Evolutionary conservation across 2,329 filamentous ascomycete species (phyloP), one percentile per base, ranked within the genome.

Genomic region (Periconia macrospinosa): DNA sequence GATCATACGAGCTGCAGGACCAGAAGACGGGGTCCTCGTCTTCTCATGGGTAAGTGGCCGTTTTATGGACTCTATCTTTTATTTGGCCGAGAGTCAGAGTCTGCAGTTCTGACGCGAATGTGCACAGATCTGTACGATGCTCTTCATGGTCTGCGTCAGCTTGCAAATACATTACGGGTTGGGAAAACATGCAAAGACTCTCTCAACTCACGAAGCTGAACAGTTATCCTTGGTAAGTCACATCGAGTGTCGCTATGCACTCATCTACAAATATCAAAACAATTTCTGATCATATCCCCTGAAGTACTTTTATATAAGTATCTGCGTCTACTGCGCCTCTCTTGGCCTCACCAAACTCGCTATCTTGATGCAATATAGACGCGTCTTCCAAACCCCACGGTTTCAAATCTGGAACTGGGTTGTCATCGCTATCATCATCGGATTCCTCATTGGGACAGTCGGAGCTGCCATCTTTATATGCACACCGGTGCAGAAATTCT

Each of bases 301-400:
- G 15, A 18, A 58, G 55, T 46, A 47, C 40, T 27, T 56, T 11
- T 60, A 55, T 47, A 35, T 60, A 23, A 48, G 42, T 23, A 52
- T 58, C 27, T 45, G 18, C n/a, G 51, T 47, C 3, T 60, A 60
- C 45, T 50, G 50, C 40, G 50, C 55, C 13, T 59, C 62, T 6
- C 47, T 65, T 15, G 57, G 57, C n/a, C 49, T 66, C 15, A 64
- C 65, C 19, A 74, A 74, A 55, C 58, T 68, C 45, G 70, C 69
- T 1, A 72, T 74, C 35, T 50, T 74, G 14, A 49, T 70, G 30
- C 70, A 72, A 49, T 74, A 73, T 49, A 52, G 67, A 6, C 67
- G 69, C 35, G 66, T 74, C 47, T 74, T 74, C 41, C 58, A 65
- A 6, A 58, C 65, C 3, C 53, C 40, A 10, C 55, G 52, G 7